Conservation (phyloP, 768 basidiomycete species). For the Boletus rubropictus region DNA sequence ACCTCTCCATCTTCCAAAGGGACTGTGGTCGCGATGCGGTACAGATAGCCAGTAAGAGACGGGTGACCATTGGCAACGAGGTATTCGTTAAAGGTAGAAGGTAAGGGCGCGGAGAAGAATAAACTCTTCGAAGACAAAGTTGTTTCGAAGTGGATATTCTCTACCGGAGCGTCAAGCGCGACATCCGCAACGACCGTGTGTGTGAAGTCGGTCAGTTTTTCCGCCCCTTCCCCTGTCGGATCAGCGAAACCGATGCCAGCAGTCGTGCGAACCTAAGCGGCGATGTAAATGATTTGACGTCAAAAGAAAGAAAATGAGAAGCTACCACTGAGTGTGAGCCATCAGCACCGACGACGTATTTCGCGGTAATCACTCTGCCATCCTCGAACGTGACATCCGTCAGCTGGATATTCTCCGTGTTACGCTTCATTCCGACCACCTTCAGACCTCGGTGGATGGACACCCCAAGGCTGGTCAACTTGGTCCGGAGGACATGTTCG, state of each 20-base stretch:
- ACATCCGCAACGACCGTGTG: conserved; percentile 48
- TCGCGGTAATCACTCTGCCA: conserved; percentile 38
- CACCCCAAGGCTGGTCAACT: conserved; percentile 30
- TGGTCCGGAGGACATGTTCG: conserved; percentile 36
- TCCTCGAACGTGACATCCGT: conserved; percentile 43
- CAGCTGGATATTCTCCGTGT: conserved; percentile 23
- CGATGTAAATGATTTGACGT: neutral
- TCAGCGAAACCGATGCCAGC: conserved; percentile 41
- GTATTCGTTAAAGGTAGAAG: conserved; percentile 21
- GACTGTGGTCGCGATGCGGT: conserved; percentile 39
- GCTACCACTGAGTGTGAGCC: conserved; percentile 43
- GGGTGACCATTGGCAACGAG: conserved; percentile 9
- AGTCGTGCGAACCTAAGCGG: conserved; percentile 36
- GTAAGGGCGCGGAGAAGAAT: conserved; percentile 36
- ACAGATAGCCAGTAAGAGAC: conserved; percentile 20
- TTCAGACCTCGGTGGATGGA: conserved; percentile 35
- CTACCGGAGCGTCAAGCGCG: neutral
- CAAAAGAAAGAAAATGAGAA: neutral
- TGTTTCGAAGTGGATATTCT: too few relatives aligned
- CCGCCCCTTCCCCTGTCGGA: conserved; percentile 29
- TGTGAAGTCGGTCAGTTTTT: conserved; percentile 22
- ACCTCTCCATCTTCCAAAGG: conserved; percentile 32
- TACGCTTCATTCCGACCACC: conserved; percentile 34
- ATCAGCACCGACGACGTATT: conserved; percentile 49
- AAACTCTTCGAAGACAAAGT: conserved; percentile 26